Evolutionary conservation across 495 filamentous ascomycete genomes (phyloP), one percentile per base, ranked within the genome.

Genomic region (Astrothelium macrocarpum): DNA sequence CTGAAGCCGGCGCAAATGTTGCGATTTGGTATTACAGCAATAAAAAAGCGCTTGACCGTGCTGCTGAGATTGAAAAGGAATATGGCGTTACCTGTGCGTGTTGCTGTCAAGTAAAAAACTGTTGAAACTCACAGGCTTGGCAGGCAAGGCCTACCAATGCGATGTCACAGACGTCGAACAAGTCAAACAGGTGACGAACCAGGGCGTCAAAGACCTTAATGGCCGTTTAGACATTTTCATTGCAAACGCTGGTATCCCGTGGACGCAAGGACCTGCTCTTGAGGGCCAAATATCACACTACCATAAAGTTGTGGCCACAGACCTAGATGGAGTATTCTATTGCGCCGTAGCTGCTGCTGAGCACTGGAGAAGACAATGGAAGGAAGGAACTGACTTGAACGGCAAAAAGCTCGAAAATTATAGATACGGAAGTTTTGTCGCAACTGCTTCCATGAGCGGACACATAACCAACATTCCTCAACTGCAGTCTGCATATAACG

Each of bases 381-480:
- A 82, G 62, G 82, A 89, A 67, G 83, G 85, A 18, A 87, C 84
- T 0, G 83, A 85, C 43, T 62, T 84, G 62, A 81, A 85, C 71
- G 89, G 89, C 64, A 79, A 85, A 67, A 81, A 80, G 73, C 77
- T 91, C 32, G 78, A 85, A 64, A 83, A 83, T 66, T 91, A 83
- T 67, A 82, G 76, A 25, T 77, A 80, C 20, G 90, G 90, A 12
- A 88, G 84, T 74, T 91, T 92, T 72, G 82, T 93, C 71, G 83
- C 86, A 26, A 94, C 90, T 5, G 83, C 90, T 2, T 88, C 84
- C 67, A 93, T 93, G 84, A 87, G 84, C 72, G 90, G 87, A 2
- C 90, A 93, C 73, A 89, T 96, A 68, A 88, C 86, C 69, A 96
- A 96, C 70, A 83, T 92, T 62, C 91, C 92, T 18, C 90, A 96